phyloP scores from a whole-genome alignment of 768 basidiomycete species.

The Piloderma croceum region DNA sequence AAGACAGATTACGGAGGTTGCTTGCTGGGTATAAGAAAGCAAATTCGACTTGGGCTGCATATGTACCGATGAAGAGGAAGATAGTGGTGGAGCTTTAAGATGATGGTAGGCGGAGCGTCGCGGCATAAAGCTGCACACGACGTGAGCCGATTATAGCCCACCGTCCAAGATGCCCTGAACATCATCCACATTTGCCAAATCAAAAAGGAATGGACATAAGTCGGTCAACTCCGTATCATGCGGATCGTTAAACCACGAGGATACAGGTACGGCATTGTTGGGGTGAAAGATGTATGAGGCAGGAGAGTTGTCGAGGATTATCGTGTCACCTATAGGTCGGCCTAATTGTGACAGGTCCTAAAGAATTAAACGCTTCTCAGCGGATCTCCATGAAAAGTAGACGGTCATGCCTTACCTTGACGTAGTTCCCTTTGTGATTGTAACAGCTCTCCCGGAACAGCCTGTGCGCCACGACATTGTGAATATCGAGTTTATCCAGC shows the following conservation, averaged over 20 bases:
- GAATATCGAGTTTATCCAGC: conserved; percentile 90
- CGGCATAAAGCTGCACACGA: neutral
- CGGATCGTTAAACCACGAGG: conserved; percentile 75
- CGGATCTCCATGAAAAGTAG: no score
- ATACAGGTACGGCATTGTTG: conserved; percentile 75
- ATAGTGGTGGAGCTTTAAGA: neutral
- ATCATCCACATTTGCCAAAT: conserved; percentile 56
- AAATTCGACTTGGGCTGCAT: no score
- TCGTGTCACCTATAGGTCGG: conserved; percentile 58
- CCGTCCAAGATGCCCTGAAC: conserved; percentile 59
- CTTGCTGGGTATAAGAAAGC: no score
- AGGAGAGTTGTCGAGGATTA: conserved; percentile 77
- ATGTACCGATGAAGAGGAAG: neutral
- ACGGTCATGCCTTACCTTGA: conserved; percentile 92
- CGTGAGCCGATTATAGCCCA: conserved; percentile 10
- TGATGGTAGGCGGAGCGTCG: neutral
- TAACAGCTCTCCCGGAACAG: conserved; percentile 98
- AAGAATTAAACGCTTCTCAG: no score
- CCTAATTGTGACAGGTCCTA: conserved; percentile 77
- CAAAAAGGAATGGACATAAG: conserved; percentile 61
- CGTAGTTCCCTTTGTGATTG: conserved; percentile 98
- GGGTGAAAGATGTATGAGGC: conserved; percentile 78
- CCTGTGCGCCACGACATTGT: conserved; percentile 89
- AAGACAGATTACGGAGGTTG: no score
- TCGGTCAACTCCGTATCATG: conserved; percentile 72